Percentiles rank a stretch among this genome's conserved stretches.
These are phyloP conservation scores for Fonsecaea pedrosoi DNA, from an alignment of 2,329 filamentous ascomycete genomes.

Conservation along the genomic window DNA sequence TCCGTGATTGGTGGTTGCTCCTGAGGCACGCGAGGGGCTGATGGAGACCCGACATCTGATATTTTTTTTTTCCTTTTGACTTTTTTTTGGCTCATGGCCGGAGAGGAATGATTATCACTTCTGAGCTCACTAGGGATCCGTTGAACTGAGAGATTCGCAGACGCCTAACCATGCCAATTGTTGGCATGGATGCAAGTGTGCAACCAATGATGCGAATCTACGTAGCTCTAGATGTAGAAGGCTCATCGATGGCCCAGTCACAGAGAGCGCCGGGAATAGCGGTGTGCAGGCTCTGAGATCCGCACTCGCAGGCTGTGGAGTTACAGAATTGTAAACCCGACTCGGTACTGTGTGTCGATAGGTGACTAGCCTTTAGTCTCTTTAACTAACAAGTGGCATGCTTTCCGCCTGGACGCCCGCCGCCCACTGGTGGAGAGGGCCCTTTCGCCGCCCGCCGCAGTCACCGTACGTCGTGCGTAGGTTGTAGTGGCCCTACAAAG, in stretches of 20 bases:
- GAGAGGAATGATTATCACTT: slow-evolving; percentile 3
- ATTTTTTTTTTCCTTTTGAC: not conserved
- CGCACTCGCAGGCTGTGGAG: slow-evolving; percentile 8
- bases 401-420: slow-evolving; percentile 9
- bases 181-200: slow-evolving; percentile 4
- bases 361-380: not conserved
- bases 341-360: not conserved
- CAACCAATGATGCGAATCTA: slow-evolving; percentile 16
- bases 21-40: slow-evolving; percentile 16
- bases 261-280: slow-evolving; percentile 20
- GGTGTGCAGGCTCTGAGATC: slow-evolving; percentile 20
- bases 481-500: slow-evolving; percentile 1
- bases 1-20: slow-evolving; percentile 1
- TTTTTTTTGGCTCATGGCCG: slow-evolving; percentile 4
- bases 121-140: not conserved
- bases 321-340: slow-evolving; percentile 4
- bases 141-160: not conserved
- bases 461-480: no score
- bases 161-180: not conserved
- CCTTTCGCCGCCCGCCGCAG: slow-evolving; percentile 2
- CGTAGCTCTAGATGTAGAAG: slow-evolving; percentile 5
- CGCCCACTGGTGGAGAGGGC: slow-evolving; percentile 9
- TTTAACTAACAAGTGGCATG: not conserved
- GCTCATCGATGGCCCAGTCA: slow-evolving; percentile 4
- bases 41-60: slow-evolving; percentile 9